Percentiles rank a stretch among this genome's conserved stretches.
phyloP scores from a whole-genome alignment of 2,329 filamentous ascomycete species.

The Cordyceps cateniannulata region DNA sequence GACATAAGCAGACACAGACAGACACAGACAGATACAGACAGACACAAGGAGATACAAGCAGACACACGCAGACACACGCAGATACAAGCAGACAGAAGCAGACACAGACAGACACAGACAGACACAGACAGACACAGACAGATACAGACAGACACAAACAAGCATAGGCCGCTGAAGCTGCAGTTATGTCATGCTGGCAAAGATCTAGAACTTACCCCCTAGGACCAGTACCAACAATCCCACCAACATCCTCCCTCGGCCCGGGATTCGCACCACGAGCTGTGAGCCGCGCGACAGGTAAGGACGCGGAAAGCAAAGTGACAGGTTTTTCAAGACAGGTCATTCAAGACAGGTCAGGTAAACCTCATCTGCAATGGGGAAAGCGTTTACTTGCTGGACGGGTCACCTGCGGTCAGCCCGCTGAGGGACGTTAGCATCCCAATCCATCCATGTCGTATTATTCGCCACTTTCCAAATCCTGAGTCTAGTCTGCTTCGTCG shows the following conservation, averaged over 20 bases:
- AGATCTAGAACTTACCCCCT: not conserved
- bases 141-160: no score
- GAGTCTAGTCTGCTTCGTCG: not conserved
- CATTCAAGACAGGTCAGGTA: not conserved
- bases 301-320: no score
- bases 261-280: no score
- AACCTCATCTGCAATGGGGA: not conserved
- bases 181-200: not conserved
- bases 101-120: no score
- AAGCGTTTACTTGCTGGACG: not conserved
- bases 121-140: no score
- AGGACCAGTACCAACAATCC: not conserved
- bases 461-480: not conserved
- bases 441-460: not conserved
- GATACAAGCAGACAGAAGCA: no score
- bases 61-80: not conserved
- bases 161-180: no score
- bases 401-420: no score
- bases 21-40: no score
- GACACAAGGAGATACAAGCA: not conserved
- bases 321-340: no score
- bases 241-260: not conserved
- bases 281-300: no score
- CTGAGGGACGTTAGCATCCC: not conserved
- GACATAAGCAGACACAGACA: no score